These are phyloP conservation scores for Ophiostoma tasmaniense DNA, from an alignment of 2,329 filamentous ascomycete species.

Conservation along the genomic window DNA sequence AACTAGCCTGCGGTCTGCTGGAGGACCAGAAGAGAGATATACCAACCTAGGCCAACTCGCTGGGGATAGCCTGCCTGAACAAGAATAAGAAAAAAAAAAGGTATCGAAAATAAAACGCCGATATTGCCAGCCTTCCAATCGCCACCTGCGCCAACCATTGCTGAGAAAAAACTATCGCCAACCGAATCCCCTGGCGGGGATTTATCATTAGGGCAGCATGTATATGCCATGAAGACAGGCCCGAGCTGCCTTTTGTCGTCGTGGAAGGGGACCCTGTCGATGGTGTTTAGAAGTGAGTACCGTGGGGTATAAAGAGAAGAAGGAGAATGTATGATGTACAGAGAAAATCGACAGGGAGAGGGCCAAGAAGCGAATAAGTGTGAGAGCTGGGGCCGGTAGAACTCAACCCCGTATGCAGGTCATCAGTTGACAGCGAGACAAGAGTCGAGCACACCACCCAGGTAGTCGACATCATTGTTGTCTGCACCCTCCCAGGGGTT, in stretches of 20 bases:
- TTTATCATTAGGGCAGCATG: conserved; percentile 7
- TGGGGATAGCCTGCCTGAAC: conserved; percentile 1
- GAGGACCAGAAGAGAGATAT: neutral
- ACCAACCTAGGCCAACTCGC: neutral
- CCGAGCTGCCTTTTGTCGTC: neutral
- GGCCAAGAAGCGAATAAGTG: neutral
- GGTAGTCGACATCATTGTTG: conserved; percentile 39
- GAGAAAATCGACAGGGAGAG: neutral
- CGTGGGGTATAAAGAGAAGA: conserved; percentile 2
- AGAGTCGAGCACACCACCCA: conserved; percentile 51
- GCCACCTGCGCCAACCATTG: conserved; percentile 2
- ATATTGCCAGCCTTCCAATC: neutral
- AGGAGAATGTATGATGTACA: neutral
- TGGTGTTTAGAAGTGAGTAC: neutral
- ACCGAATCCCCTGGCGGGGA: neutral
- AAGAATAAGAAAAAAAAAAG: conserved; percentile 1
- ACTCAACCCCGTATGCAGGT: neutral
- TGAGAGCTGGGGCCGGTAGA: neutral
- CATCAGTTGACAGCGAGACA: conserved; percentile 39
- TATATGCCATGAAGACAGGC: neutral
- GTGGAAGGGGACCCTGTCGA: neutral
- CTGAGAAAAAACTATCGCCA: neutral
- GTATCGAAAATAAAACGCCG: conserved; percentile 4
- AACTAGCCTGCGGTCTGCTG: neutral
- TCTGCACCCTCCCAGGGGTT: conserved; percentile 56